phyloP scores from a whole-genome alignment of 768 basidiomycete species.

The Leucocoprinus sp. region DNA sequence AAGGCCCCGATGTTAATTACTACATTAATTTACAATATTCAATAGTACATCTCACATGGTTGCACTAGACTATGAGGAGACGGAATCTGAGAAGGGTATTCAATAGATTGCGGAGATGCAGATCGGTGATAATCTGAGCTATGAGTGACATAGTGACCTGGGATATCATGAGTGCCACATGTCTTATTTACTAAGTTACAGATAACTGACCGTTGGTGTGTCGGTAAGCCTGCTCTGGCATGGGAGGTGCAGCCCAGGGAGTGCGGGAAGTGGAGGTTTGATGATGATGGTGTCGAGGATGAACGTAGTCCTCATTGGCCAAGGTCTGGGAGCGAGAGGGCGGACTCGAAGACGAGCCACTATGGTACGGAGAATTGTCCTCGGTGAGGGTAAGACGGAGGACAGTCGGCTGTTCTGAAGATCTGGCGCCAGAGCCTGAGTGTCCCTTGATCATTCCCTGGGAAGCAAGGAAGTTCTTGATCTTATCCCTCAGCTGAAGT shows the following conservation, averaged over 20 bases:
- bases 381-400: conserved; percentile 45
- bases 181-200: not conserved
- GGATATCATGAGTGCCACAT: not conserved
- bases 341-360: conserved; percentile 29
- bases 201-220: conserved; percentile 1
- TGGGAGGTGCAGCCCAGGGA: not conserved
- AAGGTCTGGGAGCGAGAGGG: conserved; percentile 21
- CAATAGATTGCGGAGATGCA: conserved; percentile 3
- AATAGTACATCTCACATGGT: conserved; percentile 12
- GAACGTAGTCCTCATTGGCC: conserved; percentile 13
- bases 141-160: conserved; percentile 5
- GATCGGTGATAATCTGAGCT: conserved; percentile 5
- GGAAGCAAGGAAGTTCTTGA: conserved; percentile 68
- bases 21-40: conserved; percentile 14
- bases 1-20: conserved; percentile 13
- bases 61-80: conserved; percentile 11
- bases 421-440: conserved; percentile 58
- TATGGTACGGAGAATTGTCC: conserved; percentile 33
- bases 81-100: not conserved
- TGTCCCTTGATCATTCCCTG: conserved; percentile 91
- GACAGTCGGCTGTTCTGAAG: conserved; percentile 45
- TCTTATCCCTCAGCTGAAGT: conserved; percentile 61
- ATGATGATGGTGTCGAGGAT: conserved; percentile 12
- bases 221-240: not conserved
- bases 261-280: not conserved